A percentile compares a stretch with the other conserved stretches of the same genome.
Conservation (phyloP, 2,329 filamentous ascomycete genomes). For the Sclerotinia nivalis region DNA sequence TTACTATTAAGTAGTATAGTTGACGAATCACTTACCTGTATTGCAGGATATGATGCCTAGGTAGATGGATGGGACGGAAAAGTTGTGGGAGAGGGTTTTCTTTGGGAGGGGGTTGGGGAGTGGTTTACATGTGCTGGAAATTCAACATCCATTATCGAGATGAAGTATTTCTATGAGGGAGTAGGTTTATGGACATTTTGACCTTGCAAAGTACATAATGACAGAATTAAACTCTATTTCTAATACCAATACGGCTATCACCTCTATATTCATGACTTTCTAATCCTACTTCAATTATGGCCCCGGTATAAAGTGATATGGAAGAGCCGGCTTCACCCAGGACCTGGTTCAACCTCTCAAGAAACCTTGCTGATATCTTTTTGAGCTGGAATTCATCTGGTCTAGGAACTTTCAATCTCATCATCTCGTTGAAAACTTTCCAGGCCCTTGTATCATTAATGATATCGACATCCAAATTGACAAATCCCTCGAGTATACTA, state of each 20-base stretch:
- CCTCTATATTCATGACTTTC: not conserved
- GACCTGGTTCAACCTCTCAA: not conserved
- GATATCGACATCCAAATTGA: not conserved
- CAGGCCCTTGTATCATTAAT: not conserved
- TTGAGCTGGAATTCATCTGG: slow-evolving; percentile 6
- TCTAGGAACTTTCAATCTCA: slow-evolving; percentile 2
- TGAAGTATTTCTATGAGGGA: too few species aligned
- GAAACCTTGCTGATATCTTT: not conserved
- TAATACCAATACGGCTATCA: not conserved
- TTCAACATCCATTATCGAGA: too few species aligned
- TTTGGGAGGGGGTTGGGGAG: too few species aligned
- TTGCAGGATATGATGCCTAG: too few species aligned
- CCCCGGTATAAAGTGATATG: not conserved
- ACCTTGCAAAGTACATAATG: not conserved
- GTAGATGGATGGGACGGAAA: too few species aligned
- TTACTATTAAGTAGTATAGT: too few species aligned
- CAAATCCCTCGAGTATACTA: too few species aligned
- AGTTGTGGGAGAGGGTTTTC: too few species aligned
- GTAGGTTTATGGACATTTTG: too few species aligned
- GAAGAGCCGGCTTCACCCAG: not conserved
- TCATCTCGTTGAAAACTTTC: not conserved
- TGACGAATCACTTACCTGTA: too few species aligned
- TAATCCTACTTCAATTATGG: not conserved
- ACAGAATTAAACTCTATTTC: not conserved
- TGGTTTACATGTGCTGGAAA: too few species aligned